These are phyloP conservation scores for Manihot esculenta DNA, from an alignment of 441 rosid genomes.

Conservation along the genomic window DNA sequence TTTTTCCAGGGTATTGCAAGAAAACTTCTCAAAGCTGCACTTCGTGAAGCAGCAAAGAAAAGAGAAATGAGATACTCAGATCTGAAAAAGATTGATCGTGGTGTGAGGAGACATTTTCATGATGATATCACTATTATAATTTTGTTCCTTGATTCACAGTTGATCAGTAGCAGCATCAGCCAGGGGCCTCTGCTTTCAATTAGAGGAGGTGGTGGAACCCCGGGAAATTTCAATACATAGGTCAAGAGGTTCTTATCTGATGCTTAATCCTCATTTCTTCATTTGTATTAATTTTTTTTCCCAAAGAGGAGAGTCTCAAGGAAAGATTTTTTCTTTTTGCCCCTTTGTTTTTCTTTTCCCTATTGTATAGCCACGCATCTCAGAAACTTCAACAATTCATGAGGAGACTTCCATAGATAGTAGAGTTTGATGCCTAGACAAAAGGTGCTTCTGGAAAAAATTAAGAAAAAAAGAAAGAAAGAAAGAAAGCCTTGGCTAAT, in stretches of 20 bases:
- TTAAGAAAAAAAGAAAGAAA: too few species aligned
- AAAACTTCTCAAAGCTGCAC: conserved; percentile 72
- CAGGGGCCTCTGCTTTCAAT: conserved; percentile 54
- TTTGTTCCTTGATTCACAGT: conserved; percentile 63
- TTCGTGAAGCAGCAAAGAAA: conserved; percentile 80
- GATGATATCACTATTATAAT: conserved; percentile 85
- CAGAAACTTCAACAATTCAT: conserved; percentile 11
- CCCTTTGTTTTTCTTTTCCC: not conserved
- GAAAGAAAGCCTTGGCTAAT: not conserved
- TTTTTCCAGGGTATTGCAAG: conserved; percentile 67
- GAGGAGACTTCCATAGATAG: conserved; percentile 13
- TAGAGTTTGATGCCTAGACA: conserved; percentile 22
- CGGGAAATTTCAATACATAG: conserved; percentile 35
- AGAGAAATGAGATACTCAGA: conserved; percentile 92
- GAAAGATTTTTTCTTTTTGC: conserved; percentile 15
- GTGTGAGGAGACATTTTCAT: conserved; percentile 95
- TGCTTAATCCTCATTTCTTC: conserved; percentile 26
- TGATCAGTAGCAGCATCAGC: conserved; percentile 41
- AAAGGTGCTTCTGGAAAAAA: conserved; percentile 10
- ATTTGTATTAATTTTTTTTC: conserved; percentile 25
- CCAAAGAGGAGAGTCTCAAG: conserved; percentile 14
- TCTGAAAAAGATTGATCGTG: conserved; percentile 83
- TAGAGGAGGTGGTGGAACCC: conserved; percentile 46
- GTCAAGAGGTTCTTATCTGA: conserved; percentile 28
- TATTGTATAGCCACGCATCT: conserved; percentile 34